Percentiles rank a stretch among this genome's conserved stretches.
phyloP scores from a whole-genome alignment of 768 basidiomycete species.

The Trametes maxima region DNA sequence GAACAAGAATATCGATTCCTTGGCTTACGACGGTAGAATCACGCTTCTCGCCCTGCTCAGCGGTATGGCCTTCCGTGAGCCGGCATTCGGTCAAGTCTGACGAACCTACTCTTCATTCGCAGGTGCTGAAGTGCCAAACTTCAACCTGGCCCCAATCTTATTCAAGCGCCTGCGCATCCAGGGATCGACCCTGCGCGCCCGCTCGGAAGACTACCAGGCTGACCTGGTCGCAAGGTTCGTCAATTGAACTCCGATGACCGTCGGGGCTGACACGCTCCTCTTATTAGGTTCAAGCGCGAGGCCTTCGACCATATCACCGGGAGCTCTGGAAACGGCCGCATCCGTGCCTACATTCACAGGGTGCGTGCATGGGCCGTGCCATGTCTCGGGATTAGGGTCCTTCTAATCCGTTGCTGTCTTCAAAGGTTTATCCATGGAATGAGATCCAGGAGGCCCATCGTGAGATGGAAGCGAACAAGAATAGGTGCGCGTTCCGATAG shows the following conservation, averaged over 20 bases:
- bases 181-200: conserved; percentile 83
- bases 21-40: conserved; percentile 78
- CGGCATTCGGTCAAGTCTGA: not conserved
- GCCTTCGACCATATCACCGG: conserved; percentile 63
- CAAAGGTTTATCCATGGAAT: conserved; percentile 77
- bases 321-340: conserved; percentile 53
- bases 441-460: conserved; percentile 78
- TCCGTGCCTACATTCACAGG: conserved; percentile 80
- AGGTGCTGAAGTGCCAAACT: conserved; percentile 55
- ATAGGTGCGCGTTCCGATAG: conserved; percentile 38
- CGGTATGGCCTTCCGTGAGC: conserved; percentile 42
- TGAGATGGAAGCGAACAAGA: conserved; percentile 82
- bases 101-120: conserved; percentile 2
- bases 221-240: conserved; percentile 62
- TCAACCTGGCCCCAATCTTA: conserved; percentile 68
- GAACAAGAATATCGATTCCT: conserved; percentile 66
- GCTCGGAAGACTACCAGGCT: conserved; percentile 74
- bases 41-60: conserved; percentile 65
- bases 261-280: conserved; percentile 7
- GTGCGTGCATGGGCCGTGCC: conserved; percentile 37
- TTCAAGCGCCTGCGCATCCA: conserved; percentile 86
- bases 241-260: not conserved
- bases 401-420: conserved; percentile 1
- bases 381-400: not conserved
- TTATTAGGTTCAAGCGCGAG: conserved; percentile 53